Evolutionary conservation across 441 rosid species (phyloP), one percentile per base, ranked within the genome.

Genomic region (Metrosideros polymorpha): DNA sequence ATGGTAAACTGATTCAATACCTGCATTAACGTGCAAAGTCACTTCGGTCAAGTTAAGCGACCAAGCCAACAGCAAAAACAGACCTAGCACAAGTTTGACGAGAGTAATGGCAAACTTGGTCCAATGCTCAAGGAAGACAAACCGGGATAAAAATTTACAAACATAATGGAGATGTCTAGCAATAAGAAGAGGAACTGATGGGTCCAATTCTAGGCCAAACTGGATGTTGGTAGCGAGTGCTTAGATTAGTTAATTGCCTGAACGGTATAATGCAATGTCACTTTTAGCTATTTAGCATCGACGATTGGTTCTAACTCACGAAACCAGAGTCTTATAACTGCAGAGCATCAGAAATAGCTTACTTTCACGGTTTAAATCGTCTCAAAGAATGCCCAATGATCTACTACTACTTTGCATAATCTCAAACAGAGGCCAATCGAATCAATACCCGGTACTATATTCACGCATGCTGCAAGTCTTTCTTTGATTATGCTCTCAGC

Each of bases 381-480:
- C 7, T 35, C 14, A 39, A 22, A 71, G 79, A 35, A 71, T 71
- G 25, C n/a, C 4, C 5, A 71, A 14, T 39, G 2, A 25, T 39
- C 79, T 0, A 6, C 39, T 22, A 42, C 9, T n/a, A n/a, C n/a
- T n/a, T 71, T 35, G 79, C 47, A 39, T 39, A 71, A 71, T 39
- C 47, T 71, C 47, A 71, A 55, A 42, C 22, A 45, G 71, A 77
- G 87, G 87, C 42, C 24, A 79, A 76, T n/a, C 27, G 61, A 27
- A 83, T 17, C 82, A 85, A 56, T 89, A 87, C 98, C 98, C 79
- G 99, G 97, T 14, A 95, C 94, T 83, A 94, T 90, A 85, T 96
- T 96, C 39, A 96, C 96, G 88, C 99, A 96, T 3, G 98, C 99
- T 51, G 98, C 99, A 82, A 96, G 97, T 85, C 93, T 95, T 88